Base-by-base conservation (phyloP, 148 eudicot species). In the Hydrangea macrophylla region DNA sequence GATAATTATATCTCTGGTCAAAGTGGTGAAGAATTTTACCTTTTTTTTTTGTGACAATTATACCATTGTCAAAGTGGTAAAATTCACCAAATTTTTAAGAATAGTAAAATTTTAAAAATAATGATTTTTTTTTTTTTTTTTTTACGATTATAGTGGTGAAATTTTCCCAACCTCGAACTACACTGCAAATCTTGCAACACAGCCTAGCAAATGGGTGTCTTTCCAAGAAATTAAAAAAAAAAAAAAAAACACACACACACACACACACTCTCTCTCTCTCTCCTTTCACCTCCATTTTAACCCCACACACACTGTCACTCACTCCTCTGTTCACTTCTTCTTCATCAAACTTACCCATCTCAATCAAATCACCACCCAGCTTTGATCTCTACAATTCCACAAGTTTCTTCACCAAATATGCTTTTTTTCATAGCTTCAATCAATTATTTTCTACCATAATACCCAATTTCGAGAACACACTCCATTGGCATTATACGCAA, bases 111-210 rank as follows among this genome's bases (percentile, higher is more conserved):
- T n/a, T n/a, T n/a, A n/a, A n/a, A n/a, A n/a, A n/a, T n/a, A n/a
- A n/a, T n/a, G n/a, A n/a, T n/a, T n/a, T n/a, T n/a, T n/a, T n/a
- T n/a, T n/a, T n/a, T n/a, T n/a, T n/a, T n/a, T n/a, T n/a, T n/a
- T n/a, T n/a, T n/a, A n/a, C n/a, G n/a, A n/a, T n/a, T n/a, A n/a
- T n/a, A n/a, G n/a, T n/a, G n/a, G n/a, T n/a, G n/a, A n/a, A n/a
- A n/a, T n/a, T 75, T 92, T 91, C 27, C 98, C 98, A 0, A 92
- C 89, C 76, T 92, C 96, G 76, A 92, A 33, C 68, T 85, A 88
- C 78, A 92, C 96, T 3, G 91, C 86, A 63, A 92, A 89, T 40
- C 88, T 76, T 10, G 89, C 96, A 5, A 89, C 93, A 56, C 93
- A 82, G 70, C 91, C n/a, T 82, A 2, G 85, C 92, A 75, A 89